These are phyloP conservation scores for Lachnellula arida DNA, from an alignment of 2,329 filamentous ascomycete genomes.

Conservation along the genomic window DNA sequence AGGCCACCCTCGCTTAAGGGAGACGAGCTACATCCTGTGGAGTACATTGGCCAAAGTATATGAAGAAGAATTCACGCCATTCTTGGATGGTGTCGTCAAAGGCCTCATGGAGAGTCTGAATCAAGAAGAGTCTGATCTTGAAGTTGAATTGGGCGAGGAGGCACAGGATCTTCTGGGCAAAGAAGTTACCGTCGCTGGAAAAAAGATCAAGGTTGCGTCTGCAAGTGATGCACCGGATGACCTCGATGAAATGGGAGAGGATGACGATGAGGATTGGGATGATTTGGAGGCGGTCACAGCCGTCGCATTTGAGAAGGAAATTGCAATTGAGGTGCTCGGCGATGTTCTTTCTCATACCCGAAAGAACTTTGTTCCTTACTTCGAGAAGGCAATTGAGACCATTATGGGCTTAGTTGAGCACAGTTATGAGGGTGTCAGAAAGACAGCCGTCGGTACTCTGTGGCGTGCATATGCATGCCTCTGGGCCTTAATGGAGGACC, in stretches of 20 bases:
- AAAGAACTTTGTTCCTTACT: conserved; percentile 73
- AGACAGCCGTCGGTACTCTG: conserved; percentile 83
- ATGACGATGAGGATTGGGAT: conserved; percentile 77
- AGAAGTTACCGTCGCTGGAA: conserved; percentile 73
- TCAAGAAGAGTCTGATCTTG: conserved; percentile 79
- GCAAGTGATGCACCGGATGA: conserved; percentile 57
- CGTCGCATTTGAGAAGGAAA: conserved; percentile 93
- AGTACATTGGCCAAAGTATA: conserved; percentile 93
- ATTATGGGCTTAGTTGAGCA: conserved; percentile 81
- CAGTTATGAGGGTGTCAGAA: conserved; percentile 87
- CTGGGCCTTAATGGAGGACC: conserved; percentile 80
- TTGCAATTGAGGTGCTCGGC: conserved; percentile 89
- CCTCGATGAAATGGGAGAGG: conserved; percentile 55
- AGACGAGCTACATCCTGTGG: conserved; percentile 98
- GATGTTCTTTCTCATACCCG: conserved; percentile 88
- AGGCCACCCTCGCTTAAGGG: conserved; percentile 83
- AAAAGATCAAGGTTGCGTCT: conserved; percentile 76
- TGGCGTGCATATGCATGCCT: conserved; percentile 92
- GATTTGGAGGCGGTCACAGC: conserved; percentile 81
- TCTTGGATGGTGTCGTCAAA: conserved; percentile 72
- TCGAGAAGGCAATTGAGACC: conserved; percentile 81
- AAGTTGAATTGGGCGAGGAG: conserved; percentile 69
- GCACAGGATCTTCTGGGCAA: conserved; percentile 69
- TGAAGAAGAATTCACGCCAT: conserved; percentile 74
- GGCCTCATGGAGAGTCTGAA: conserved; percentile 80